A percentile compares a stretch with the other conserved stretches of the same genome.
phyloP scores from a whole-genome alignment of 2,329 filamentous ascomycete species.

The Chrysoporthe cubensis region DNA sequence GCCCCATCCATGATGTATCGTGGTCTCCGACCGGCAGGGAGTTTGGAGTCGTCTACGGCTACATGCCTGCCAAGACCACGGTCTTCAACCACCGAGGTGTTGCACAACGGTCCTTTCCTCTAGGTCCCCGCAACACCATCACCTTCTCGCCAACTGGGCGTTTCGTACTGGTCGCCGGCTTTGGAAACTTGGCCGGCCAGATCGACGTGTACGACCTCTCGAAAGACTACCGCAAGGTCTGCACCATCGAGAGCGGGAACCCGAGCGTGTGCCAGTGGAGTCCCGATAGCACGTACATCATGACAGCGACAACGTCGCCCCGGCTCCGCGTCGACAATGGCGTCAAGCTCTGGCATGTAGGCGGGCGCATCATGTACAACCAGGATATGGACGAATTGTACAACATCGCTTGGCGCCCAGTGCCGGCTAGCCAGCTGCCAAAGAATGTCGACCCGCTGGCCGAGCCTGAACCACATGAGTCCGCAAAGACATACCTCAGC shows the following conservation, averaged over 20 bases:
- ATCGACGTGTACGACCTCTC: constrained; percentile 97
- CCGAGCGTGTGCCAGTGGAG: constrained; percentile 97
- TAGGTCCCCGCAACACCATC: constrained; percentile 92
- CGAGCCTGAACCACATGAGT: constrained; percentile 78
- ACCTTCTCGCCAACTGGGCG: constrained; percentile 91
- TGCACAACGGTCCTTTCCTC: constrained; percentile 80
- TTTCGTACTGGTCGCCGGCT: constrained; percentile 92
- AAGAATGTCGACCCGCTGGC: constrained; percentile 69
- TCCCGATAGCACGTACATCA: constrained; percentile 90
- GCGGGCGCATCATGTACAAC: constrained; percentile 88
- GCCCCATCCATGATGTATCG: constrained; percentile 48
- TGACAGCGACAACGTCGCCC: constrained; percentile 97
- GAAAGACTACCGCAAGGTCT: constrained; percentile 90
- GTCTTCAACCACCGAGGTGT: constrained; percentile 93
- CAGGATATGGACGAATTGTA: constrained; percentile 95
- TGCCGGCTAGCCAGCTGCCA: constrained; percentile 61
- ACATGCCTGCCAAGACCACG: constrained; percentile 98
- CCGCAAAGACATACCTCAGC: constrained; percentile 79
- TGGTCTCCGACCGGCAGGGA: constrained; percentile 91
- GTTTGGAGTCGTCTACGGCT: constrained; percentile 96
- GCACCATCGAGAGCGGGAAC: constrained; percentile 93
- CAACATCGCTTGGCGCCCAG: constrained; percentile 85
- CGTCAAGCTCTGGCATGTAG: constrained; percentile 91
- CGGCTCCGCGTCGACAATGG: constrained; percentile 96
- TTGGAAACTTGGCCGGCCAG: constrained; percentile 95